Evolutionary conservation across 1,284 basidiomycete species (phyloP), one percentile per base, ranked within the genome.

Genomic region (Thecaphora frezii): DNA sequence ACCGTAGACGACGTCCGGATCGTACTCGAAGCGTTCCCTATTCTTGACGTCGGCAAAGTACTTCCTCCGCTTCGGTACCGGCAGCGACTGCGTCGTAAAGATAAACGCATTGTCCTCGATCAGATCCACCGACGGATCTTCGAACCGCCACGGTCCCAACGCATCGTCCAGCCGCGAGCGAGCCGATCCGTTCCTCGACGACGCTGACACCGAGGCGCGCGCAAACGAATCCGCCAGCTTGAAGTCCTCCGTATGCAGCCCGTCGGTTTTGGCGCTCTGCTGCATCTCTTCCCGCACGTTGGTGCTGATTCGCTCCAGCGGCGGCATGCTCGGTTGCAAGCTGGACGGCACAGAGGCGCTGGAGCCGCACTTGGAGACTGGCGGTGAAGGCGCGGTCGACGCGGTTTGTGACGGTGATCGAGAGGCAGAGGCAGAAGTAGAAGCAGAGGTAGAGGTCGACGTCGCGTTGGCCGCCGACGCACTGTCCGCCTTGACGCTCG

Each of bases 71-170:
- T 78, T 70, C 0, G 80, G 69, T 3, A 80, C 77, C 3, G 74
- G 56, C 3, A 80, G 68, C 26, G 71, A 76, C 22, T 72, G 64
- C 24, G 77, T 73, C 16, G 76, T 71, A 48, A 81, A 81, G 26
- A 81, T 75, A 52, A 82, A 82, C 0, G 75, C 77, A 44, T 81
- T 80, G 70, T 81, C 81, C 60, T 82, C 81, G 36, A 80, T 66
- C 53, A 79, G 76, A 55, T 82, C 81, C 3, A 75, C 69, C 1
- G 63, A 66, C 5, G 78, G 76, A 45, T 80, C 77, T 1, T 66
- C 57, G 46, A 81, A 82, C 37, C 80, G 73, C 78, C 77, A 81
- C 0, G 80, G 78, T 8, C 81, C 81, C 0, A 81, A 59, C 60
- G 71, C 52, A 12, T 71, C 66, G 42, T 74, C 72, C 24, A 73